Evolutionary conservation across 2,329 filamentous ascomycete genomes (phyloP), one percentile per base, ranked within the genome.

Genomic region (Dryadomyces sulphureus): DNA sequence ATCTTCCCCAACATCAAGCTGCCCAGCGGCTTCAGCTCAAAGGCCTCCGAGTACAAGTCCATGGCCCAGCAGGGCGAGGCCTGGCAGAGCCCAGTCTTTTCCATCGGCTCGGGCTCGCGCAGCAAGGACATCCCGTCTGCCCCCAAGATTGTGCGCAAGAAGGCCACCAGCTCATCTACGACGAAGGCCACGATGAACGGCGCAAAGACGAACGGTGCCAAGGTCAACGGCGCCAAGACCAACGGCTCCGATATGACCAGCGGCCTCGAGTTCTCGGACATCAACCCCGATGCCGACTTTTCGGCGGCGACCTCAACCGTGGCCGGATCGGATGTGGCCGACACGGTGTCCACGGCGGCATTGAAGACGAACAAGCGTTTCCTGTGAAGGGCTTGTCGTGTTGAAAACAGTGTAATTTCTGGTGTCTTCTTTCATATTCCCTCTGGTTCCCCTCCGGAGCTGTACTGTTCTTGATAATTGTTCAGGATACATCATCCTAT

Each of bases 31-130:
- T 90, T 95, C 61, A 92, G 84, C 55, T 81, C 78, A 67, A 95
- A 94, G 76, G 89, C 90, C 9, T 93, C 86, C 21, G 87, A 94
- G 64, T 96, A 93, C 73, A 86, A 79, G 67, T 79, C 95, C 20
- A 73, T 94, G 48, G 86, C 90, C 8, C 71, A 70, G 54, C 87
- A 92, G 76, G 92, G 92, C 45, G 84, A 94, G 47, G 81, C 79
- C 62, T 98, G 92, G 92, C 83, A 94, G 70, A 93, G 84, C 50
- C 87, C 90, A 9, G 79, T 98, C 57, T 98, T 98, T 69, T 81
- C 78, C 49, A 82, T 96, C 55, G 90, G 92, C 41, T 74, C 67
- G 38, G 88, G 89, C 11, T 69, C 75, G 46, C 79, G 81, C 64
- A 87, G 84, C 38, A 72, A 65, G 21, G 75, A 83, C 56, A 72